These are phyloP conservation scores for Fusarium sp. DNA, from an alignment of 2,329 filamentous ascomycete genomes.

Conservation along the genomic window DNA sequence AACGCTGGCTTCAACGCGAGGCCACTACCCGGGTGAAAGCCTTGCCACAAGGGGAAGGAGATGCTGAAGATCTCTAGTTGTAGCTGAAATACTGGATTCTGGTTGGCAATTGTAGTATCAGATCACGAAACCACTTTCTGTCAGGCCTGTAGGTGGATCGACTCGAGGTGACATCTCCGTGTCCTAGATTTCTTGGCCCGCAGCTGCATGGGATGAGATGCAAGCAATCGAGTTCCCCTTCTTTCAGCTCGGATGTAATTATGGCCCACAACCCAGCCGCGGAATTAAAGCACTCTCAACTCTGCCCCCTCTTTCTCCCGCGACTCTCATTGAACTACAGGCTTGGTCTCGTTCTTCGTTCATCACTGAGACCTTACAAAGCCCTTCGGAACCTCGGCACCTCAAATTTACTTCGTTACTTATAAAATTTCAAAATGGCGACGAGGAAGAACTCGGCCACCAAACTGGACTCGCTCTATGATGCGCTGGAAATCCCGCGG, in stretches of 20 bases:
- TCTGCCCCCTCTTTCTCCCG: too few species aligned
- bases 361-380: too few species aligned
- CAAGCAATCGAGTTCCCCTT: neutral
- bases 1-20: neutral
- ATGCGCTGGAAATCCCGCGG: neutral
- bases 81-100: neutral
- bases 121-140: neutral
- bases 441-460: neutral
- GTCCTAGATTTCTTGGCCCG: neutral
- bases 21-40: neutral
- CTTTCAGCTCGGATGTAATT: neutral
- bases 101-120: neutral
- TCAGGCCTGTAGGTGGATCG: neutral
- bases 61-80: neutral
- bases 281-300: too few species aligned
- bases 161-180: neutral
- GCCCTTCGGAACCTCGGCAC: too few species aligned
- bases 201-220: constrained; percentile 16
- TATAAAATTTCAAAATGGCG: neutral
- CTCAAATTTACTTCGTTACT: too few species aligned
- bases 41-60: neutral
- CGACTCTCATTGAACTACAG: too few species aligned
- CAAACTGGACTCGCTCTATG: constrained; percentile 9
- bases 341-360: too few species aligned
- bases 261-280: constrained; percentile 1